phyloP scores from a whole-genome alignment of 805 yeast species.

The Danielia oregonensis region DNA sequence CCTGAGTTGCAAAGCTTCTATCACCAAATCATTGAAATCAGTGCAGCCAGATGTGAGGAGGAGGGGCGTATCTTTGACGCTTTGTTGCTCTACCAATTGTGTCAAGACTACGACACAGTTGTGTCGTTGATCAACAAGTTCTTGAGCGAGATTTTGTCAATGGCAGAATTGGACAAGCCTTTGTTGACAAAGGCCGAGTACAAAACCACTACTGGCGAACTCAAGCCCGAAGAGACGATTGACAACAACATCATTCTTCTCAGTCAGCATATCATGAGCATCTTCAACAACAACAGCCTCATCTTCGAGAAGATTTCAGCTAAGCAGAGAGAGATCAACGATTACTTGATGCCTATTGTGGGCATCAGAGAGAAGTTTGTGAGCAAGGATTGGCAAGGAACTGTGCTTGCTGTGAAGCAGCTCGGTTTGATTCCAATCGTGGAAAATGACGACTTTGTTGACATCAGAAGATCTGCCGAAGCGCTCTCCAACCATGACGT shows the following conservation, averaged over 20 bases:
- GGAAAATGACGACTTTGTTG: conserved; percentile 45
- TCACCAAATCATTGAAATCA: conserved; percentile 71
- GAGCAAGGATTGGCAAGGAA: conserved; percentile 54
- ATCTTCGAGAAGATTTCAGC: conserved; percentile 54
- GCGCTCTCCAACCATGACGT: conserved; percentile 54
- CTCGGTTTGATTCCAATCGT: conserved; percentile 65
- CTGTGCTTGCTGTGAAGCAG: conserved; percentile 51
- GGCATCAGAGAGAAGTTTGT: conserved; percentile 60
- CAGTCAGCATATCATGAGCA: conserved; percentile 41
- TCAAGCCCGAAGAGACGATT: conserved; percentile 28
- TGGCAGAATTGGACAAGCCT: conserved; percentile 64
- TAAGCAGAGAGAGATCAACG: conserved; percentile 61
- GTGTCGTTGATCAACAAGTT: conserved; percentile 68
- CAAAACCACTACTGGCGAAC: conserved; percentile 35
- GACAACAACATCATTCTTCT: conserved; percentile 47
- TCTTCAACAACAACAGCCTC: conserved; percentile 52
- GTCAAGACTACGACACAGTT: conserved; percentile 84
- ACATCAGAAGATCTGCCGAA: conserved; percentile 66
- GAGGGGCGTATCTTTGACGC: conserved; percentile 90
- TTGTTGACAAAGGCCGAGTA: conserved; percentile 38
- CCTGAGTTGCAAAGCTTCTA: conserved; percentile 57
- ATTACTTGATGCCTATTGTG: conserved; percentile 60
- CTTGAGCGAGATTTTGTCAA: conserved; percentile 71
- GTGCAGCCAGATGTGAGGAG: conserved; percentile 83
- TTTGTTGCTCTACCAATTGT: conserved; percentile 76